phyloP scores from a whole-genome alignment of 1,284 basidiomycete genomes.

The Ustilago tritici region DNA sequence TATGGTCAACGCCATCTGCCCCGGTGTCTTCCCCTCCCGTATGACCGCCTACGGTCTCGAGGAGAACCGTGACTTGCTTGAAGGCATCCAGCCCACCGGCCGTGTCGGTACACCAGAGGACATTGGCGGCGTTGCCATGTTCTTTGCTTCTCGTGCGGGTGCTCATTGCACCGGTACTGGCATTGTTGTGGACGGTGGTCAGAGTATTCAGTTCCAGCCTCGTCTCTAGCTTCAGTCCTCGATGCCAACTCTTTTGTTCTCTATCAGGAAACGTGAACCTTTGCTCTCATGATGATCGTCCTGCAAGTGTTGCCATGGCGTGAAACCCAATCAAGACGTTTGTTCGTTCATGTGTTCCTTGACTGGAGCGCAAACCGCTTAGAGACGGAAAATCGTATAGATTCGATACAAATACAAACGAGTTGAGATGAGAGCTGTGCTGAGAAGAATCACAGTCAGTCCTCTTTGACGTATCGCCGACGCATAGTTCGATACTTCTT shows the following conservation, averaged over 20 bases:
- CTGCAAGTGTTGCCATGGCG: background rate
- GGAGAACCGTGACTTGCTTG: constrained; percentile 71
- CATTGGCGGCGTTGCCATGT: constrained; percentile 80
- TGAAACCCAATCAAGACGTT: background rate
- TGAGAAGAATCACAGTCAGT: background rate
- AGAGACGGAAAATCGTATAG: background rate
- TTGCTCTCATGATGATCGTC: background rate
- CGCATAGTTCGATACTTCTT: constrained; percentile 68
- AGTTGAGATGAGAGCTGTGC: background rate
- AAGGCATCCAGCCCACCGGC: constrained; percentile 65
- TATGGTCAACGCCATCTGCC: constrained; percentile 83
- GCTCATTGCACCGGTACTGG: constrained; percentile 81
- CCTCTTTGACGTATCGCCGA: constrained; percentile 51
- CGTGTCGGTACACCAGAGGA: constrained; percentile 79
- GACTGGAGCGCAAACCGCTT: too few relatives aligned
- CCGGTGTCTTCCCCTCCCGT: constrained; percentile 83
- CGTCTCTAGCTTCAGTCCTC: constrained; percentile 19
- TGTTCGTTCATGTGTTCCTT: too few relatives aligned
- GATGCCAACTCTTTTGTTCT: too few relatives aligned
- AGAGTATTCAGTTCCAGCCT: constrained; percentile 64
- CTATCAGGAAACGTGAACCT: background rate
- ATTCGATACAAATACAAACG: constrained; percentile 28
- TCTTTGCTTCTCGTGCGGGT: constrained; percentile 79
- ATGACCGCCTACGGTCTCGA: constrained; percentile 84
- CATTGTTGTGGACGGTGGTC: constrained; percentile 77